Conservation (phyloP, 768 basidiomycete genomes). For the Rhizopogon vesiculosus region DNA sequence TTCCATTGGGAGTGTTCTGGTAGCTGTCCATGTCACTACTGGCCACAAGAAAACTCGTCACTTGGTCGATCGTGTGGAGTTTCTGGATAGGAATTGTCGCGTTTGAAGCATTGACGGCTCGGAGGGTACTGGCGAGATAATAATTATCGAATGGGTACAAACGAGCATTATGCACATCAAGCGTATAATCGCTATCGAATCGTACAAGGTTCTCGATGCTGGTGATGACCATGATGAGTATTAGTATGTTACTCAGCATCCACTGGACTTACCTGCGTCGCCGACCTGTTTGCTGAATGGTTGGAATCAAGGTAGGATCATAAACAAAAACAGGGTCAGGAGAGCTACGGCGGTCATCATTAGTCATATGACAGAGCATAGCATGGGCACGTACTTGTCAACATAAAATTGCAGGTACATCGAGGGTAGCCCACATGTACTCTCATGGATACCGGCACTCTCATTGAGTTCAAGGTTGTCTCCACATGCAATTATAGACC, state of each 20-base stretch:
- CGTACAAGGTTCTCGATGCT: conserved; percentile 53
- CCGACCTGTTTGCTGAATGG: conserved; percentile 33
- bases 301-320: conserved; percentile 44
- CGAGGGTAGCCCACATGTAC: conserved; percentile 44
- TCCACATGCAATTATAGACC: conserved; percentile 54
- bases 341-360: conserved; percentile 20
- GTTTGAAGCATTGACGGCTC: conserved; percentile 31
- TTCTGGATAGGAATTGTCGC: conserved; percentile 38
- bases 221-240: neutral
- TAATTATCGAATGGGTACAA: conserved; percentile 59
- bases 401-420: conserved; percentile 40
- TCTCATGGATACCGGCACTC: conserved; percentile 43
- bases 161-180: conserved; percentile 50
- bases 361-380: neutral
- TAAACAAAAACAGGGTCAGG: conserved; percentile 35
- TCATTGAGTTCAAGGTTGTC: conserved; percentile 37
- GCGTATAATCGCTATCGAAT: conserved; percentile 52
- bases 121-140: conserved; percentile 42
- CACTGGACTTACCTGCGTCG: conserved; percentile 34
- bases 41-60: conserved; percentile 42
- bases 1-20: conserved; percentile 16
- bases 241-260: neutral
- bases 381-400: conserved; percentile 36
- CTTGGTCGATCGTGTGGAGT: conserved; percentile 37
- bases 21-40: conserved; percentile 37